Conservation (phyloP, 345 rosid genomes). For the Eucalyptus fibrosa region DNA sequence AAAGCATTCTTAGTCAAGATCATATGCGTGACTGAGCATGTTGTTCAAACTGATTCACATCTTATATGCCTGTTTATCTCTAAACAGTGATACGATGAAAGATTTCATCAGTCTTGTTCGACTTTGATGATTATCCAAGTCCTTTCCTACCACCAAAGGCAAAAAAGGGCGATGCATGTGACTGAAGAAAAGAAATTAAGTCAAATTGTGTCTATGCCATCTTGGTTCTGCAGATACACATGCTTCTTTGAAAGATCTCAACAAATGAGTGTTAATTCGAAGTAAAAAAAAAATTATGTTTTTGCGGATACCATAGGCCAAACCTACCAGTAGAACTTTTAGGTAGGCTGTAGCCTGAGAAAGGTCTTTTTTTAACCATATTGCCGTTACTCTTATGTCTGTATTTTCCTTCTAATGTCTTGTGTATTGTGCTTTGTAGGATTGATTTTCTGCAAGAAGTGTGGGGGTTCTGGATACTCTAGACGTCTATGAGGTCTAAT, state of each 20-base stretch:
- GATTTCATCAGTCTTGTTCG: not conserved
- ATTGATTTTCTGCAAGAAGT: slow-evolving; percentile 63
- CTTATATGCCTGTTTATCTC: not conserved
- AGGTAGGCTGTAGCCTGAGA: not conserved
- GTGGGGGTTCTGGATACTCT: slow-evolving; percentile 64
- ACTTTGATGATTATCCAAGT: not conserved
- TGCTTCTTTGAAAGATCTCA: not conserved
- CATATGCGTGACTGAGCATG: not conserved
- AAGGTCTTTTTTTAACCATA: not conserved
- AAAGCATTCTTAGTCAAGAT: not conserved
- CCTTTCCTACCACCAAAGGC: not conserved
- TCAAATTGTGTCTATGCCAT: not conserved
- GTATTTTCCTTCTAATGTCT: not conserved
- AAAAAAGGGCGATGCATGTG: not conserved
- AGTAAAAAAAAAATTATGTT: not conserved
- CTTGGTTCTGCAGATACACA: not conserved
- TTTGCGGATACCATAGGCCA: not conserved
- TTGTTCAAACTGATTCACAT: not conserved
- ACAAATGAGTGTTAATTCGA: not conserved
- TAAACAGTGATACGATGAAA: not conserved
- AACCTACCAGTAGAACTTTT: not conserved
- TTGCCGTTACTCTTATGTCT: not conserved
- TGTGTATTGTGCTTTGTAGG: slow-evolving; percentile 11
- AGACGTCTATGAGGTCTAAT: slow-evolving; percentile 31
- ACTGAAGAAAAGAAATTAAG: not conserved